These are phyloP conservation scores for Metschnikowia peoriensis DNA, from an alignment of 805 yeast genomes.

Conservation along the genomic window DNA sequence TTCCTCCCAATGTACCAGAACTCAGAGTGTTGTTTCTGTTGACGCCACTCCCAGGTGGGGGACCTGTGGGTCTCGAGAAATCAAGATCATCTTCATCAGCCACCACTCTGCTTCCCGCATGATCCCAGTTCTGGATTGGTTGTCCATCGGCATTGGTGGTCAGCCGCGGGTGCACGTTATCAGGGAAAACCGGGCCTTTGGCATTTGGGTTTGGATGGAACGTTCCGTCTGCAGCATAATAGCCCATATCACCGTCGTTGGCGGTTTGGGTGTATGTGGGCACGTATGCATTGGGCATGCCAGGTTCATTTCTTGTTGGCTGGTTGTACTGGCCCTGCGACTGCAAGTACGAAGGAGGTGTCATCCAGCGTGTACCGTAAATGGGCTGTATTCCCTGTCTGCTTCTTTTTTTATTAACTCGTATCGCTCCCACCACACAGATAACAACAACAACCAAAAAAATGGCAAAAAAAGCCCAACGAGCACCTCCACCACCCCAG, in stretches of 20 bases:
- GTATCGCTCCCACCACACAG: conserved; percentile 49
- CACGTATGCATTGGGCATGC: conserved; percentile 44
- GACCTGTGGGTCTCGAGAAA: conserved; percentile 5
- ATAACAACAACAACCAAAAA: conserved; percentile 49
- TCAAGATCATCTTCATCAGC: conserved; percentile 3
- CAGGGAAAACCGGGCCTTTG: conserved; percentile 17
- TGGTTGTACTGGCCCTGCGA: conserved; percentile 58
- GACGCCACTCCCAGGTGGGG: conserved; percentile 2
- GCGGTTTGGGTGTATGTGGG: conserved; percentile 69
- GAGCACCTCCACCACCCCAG: conserved; percentile 39
- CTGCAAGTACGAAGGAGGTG: conserved; percentile 76
- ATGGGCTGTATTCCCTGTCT: conserved; percentile 56
- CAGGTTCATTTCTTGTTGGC: conserved; percentile 41
- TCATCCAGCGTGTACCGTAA: conserved; percentile 79
- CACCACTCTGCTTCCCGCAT: neutral
- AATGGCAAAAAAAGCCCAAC: conserved; percentile 68
- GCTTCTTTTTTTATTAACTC: conserved; percentile 54
- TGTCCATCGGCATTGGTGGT: conserved; percentile 15
- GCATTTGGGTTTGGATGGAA: conserved; percentile 18
- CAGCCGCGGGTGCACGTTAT: conserved; percentile 14
- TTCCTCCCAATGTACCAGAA: neutral
- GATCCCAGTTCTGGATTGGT: conserved; percentile 5
- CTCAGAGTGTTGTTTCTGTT: neutral
- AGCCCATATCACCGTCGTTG: conserved; percentile 74
- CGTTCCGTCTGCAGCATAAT: conserved; percentile 64